Evolutionary conservation across 2,329 filamentous ascomycete species (phyloP).

Genomic region (Epicoccum sorghinum): DNA sequence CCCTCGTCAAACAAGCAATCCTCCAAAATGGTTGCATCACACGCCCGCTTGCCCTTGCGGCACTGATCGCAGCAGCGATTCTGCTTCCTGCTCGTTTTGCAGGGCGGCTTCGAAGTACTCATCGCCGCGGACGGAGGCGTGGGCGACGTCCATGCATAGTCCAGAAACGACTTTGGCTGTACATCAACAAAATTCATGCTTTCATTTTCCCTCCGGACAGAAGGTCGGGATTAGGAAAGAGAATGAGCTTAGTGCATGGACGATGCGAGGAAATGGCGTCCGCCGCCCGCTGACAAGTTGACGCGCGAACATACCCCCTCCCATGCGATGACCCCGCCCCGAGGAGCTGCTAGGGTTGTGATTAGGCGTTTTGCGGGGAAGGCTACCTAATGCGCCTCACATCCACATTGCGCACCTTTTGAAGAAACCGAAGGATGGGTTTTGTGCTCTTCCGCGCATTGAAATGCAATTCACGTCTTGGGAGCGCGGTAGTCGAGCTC

Average conservation of each 20-base stretch:
- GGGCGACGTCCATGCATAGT: slow-evolving; percentile 46
- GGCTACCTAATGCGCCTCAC: slow-evolving; percentile 26
- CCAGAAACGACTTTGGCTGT: slow-evolving; percentile 44
- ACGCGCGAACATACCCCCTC: neutral
- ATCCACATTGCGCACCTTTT: slow-evolving; percentile 1
- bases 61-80: slow-evolving; percentile 56
- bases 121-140: slow-evolving; percentile 26
- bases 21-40: slow-evolving; percentile 50
- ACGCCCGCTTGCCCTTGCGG: slow-evolving; percentile 54
- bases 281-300: slow-evolving; percentile 20
- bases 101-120: slow-evolving; percentile 30
- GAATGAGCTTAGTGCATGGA: slow-evolving; percentile 22
- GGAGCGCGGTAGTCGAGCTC: neutral
- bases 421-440: neutral
- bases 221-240: slow-evolving; percentile 37
- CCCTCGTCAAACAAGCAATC: slow-evolving; percentile 38
- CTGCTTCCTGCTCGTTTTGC: slow-evolving; percentile 48
- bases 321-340: slow-evolving; percentile 38
- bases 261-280: slow-evolving; percentile 16
- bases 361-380: slow-evolving; percentile 38
- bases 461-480: neutral
- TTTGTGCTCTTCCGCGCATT: neutral
- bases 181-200: slow-evolving; percentile 47
- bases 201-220: slow-evolving; percentile 30
- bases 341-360: slow-evolving; percentile 7